A percentile compares a stretch with the other conserved stretches of the same genome.
These are phyloP conservation scores for Huntiella abstrusa DNA, from an alignment of 2,329 filamentous ascomycete genomes.

Conservation along the genomic window DNA sequence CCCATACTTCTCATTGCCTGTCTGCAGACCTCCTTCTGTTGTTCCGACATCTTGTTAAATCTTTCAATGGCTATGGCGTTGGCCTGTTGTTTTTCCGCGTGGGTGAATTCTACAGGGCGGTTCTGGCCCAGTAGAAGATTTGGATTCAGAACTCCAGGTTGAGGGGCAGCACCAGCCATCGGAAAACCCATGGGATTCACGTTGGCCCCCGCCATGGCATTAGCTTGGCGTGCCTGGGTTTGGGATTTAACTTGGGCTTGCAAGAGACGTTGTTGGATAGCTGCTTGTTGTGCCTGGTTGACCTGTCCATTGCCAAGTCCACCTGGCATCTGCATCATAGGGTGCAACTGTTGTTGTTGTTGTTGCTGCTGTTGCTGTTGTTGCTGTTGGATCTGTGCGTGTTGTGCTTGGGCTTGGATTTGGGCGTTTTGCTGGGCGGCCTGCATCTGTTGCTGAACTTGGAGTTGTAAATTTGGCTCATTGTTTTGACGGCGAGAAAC, in stretches of 20 bases:
- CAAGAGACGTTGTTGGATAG: too few species aligned
- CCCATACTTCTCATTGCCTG: not conserved
- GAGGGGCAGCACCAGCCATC: too few species aligned
- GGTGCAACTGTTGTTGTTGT: slow-evolving; percentile 19
- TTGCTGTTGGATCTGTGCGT: slow-evolving; percentile 18
- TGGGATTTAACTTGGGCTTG: too few species aligned
- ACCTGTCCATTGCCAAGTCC: not conserved
- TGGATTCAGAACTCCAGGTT: not conserved
- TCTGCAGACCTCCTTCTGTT: slow-evolving; percentile 3
- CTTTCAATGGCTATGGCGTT: not conserved
- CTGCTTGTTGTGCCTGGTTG: not conserved
- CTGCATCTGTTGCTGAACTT: slow-evolving; percentile 1
- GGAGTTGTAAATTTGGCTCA: slow-evolving; percentile 23
- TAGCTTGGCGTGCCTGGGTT: too few species aligned
- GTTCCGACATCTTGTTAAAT: not conserved
- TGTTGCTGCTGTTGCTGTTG: slow-evolving; percentile 6
- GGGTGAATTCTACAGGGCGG: slow-evolving; percentile 10
- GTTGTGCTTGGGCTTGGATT: slow-evolving; percentile 11
- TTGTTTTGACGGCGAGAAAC: slow-evolving; percentile 31
- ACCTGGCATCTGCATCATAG: slow-evolving; percentile 18
- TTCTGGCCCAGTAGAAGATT: slow-evolving; percentile 15
- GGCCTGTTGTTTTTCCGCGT: not conserved
- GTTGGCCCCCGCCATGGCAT: too few species aligned
- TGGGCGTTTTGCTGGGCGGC: slow-evolving; percentile 12
- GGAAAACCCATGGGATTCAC: too few species aligned